A percentile compares a stretch with the other conserved stretches of the same genome.
Evolutionary conservation across 495 filamentous ascomycete genomes (phyloP).

Genomic region (Hypoxylon perforatum): DNA sequence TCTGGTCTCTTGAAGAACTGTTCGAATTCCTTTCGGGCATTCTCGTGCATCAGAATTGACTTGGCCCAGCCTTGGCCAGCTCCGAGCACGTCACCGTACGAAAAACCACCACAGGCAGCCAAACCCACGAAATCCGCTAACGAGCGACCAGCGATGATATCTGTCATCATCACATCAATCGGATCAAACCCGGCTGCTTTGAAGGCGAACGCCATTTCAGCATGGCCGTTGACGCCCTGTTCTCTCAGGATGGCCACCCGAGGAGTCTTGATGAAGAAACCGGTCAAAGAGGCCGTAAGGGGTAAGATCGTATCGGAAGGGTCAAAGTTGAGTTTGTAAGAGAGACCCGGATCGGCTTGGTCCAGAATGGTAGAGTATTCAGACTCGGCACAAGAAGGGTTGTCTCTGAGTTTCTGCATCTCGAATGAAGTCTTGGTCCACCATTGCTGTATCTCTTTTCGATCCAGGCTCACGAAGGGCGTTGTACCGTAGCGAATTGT

Average conservation of each 20-base stretch:
- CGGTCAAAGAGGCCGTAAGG: constrained; percentile 73
- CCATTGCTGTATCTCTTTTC: constrained; percentile 82
- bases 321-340: constrained; percentile 85
- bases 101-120: constrained; percentile 96
- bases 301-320: constrained; percentile 79
- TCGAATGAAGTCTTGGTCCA: constrained; percentile 90
- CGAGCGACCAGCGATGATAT: constrained; percentile 82
- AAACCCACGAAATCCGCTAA: constrained; percentile 86
- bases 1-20: constrained; percentile 88
- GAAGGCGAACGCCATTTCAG: constrained; percentile 98
- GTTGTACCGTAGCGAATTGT: constrained; percentile 76
- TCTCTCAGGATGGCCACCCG: constrained; percentile 94
- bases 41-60: constrained; percentile 84
- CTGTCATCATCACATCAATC: constrained; percentile 97
- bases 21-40: constrained; percentile 79
- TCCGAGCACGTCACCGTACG: constrained; percentile 94
- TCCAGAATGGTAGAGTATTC: constrained; percentile 85
- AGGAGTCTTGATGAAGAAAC: constrained; percentile 77
- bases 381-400: constrained; percentile 84
- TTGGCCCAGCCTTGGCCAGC: constrained; percentile 98
- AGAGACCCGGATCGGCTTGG: constrained; percentile 81
- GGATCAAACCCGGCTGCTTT: constrained; percentile 88
- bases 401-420: constrained; percentile 92
- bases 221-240: constrained; percentile 93
- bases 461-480: constrained; percentile 73